Conservation (phyloP, 1,284 basidiomycete genomes). For the Moesziomyces parantarcticus region DNA sequence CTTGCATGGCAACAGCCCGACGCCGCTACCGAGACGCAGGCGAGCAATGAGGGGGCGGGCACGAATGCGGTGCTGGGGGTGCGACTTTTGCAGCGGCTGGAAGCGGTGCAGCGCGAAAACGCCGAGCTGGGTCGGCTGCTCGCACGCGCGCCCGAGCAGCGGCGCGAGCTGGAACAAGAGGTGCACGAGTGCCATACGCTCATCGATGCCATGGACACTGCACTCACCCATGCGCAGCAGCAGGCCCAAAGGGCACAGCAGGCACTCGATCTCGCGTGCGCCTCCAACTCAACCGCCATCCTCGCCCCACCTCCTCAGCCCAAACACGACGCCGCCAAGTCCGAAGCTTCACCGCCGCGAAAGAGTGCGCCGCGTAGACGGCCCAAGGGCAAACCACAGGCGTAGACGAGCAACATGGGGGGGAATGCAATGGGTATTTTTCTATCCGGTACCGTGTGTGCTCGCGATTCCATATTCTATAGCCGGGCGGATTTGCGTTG, state of each 20-base stretch:
- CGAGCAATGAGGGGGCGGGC: neutral
- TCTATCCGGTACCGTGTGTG: too few relatives aligned
- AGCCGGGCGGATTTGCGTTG: too few relatives aligned
- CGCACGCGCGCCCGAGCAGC: neutral
- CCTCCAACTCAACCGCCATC: slow-evolving; percentile 36
- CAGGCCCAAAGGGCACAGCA: slow-evolving; percentile 12
- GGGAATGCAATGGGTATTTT: too few relatives aligned
- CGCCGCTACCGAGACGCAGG: neutral
- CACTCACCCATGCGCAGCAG: slow-evolving; percentile 21
- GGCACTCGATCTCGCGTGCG: slow-evolving; percentile 37
- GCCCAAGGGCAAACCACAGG: too few relatives aligned
- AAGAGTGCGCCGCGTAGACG: too few relatives aligned
- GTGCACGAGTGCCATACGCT: slow-evolving; percentile 26
- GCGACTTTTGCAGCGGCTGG: slow-evolving; percentile 44
- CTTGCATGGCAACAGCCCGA: slow-evolving; percentile 17
- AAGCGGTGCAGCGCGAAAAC: slow-evolving; percentile 43
- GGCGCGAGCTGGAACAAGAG: slow-evolving; percentile 10
- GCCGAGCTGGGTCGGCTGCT: slow-evolving; percentile 44
- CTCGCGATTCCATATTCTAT: too few relatives aligned
- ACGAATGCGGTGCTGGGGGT: slow-evolving; percentile 46
- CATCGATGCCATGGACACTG: slow-evolving; percentile 34
- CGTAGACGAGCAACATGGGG: too few relatives aligned
- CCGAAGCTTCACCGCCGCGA: too few relatives aligned
- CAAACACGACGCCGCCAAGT: neutral
- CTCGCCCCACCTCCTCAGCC: neutral